phyloP scores from a whole-genome alignment of 768 basidiomycete species.

The Hygrocybe coccinea region DNA sequence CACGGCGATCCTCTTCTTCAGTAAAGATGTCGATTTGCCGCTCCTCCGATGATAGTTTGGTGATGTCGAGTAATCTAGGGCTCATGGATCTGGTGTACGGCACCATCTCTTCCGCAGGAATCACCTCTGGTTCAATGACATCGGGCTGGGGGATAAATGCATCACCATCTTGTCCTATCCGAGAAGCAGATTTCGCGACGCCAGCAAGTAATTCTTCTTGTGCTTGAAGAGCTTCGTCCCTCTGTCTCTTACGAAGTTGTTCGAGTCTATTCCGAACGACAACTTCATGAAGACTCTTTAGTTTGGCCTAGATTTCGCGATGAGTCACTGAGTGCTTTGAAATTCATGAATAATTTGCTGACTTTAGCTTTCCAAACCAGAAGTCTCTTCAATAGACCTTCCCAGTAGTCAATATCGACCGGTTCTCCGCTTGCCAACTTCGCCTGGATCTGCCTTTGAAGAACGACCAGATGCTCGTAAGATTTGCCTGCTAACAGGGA shows the following conservation, averaged over 20 bases:
- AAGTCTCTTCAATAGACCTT: conserved; percentile 82
- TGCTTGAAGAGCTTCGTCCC: conserved; percentile 92
- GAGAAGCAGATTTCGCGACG: conserved; percentile 57
- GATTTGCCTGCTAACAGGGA: conserved; percentile 79
- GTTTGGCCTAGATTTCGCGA: conserved; percentile 65
- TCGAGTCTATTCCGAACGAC: conserved; percentile 95
- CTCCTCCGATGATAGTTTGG: conserved; percentile 68
- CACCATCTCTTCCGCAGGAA: conserved; percentile 63
- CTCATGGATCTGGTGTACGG: conserved; percentile 84
- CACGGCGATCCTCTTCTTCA: conserved; percentile 56
- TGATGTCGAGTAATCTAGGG: conserved; percentile 69
- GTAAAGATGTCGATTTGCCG: conserved; percentile 74
- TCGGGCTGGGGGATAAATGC: conserved; percentile 30
- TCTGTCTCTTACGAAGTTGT: conserved; percentile 90
- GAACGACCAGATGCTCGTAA: conserved; percentile 72
- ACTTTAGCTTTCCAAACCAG: conserved; percentile 98
- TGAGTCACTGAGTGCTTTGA: conserved; percentile 10
- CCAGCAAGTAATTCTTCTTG: conserved; percentile 86
- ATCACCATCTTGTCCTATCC: conserved; percentile 27
- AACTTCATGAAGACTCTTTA: conserved; percentile 90
- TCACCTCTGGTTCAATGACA: conserved; percentile 30
- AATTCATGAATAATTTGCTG: conserved; percentile 3
- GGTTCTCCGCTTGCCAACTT: conserved; percentile 92
- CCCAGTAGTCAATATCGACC: conserved; percentile 98
- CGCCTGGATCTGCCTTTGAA: conserved; percentile 82